Percentiles rank a stretch among this genome's conserved stretches.
phyloP scores from a whole-genome alignment of 306 rosid species.

The Medicago ruthenica region DNA sequence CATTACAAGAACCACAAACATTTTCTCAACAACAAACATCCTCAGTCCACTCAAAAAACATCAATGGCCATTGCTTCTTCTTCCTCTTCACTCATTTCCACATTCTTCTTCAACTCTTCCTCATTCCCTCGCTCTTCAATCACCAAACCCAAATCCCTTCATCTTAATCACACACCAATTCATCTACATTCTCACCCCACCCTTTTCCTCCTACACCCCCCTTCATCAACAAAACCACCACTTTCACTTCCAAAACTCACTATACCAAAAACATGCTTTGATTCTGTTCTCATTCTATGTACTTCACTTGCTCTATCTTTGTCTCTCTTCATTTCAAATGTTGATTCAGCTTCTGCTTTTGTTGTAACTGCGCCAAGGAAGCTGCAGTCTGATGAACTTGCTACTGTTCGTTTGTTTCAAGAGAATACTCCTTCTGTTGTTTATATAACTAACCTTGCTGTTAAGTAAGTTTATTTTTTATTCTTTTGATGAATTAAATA shows the following conservation, averaged over 20 bases:
- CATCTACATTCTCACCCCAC: conserved; percentile 22
- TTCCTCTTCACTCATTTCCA: conserved; percentile 65
- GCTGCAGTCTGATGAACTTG: conserved; percentile 90
- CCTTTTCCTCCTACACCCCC: conserved; percentile 45
- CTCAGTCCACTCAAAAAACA: conserved; percentile 21
- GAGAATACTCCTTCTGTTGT: conserved; percentile 96
- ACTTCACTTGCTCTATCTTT: conserved; percentile 77
- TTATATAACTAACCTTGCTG: conserved; percentile 91
- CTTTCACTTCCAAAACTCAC: conserved; percentile 36
- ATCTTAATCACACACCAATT: conserved; percentile 42
- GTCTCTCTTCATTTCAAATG: conserved; percentile 66
- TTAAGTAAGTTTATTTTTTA: conserved; percentile 46
- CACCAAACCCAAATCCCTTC: conserved; percentile 57
- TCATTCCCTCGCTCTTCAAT: conserved; percentile 50
- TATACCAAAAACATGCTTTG: conserved; percentile 31
- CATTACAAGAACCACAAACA: conserved; percentile 27
- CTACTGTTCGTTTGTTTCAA: conserved; percentile 90
- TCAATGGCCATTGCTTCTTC: conserved; percentile 56
- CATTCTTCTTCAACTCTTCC: conserved; percentile 58
- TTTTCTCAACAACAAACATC: no score
- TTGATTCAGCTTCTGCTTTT: conserved; percentile 79
- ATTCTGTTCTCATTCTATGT: conserved; percentile 65
- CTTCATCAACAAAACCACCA: conserved; percentile 7
- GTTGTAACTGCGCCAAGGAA: conserved; percentile 75
- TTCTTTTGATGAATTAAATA: background rate